Conservation (phyloP, 2,329 filamentous ascomycete genomes). For the Bipolaris sorokiniana region DNA sequence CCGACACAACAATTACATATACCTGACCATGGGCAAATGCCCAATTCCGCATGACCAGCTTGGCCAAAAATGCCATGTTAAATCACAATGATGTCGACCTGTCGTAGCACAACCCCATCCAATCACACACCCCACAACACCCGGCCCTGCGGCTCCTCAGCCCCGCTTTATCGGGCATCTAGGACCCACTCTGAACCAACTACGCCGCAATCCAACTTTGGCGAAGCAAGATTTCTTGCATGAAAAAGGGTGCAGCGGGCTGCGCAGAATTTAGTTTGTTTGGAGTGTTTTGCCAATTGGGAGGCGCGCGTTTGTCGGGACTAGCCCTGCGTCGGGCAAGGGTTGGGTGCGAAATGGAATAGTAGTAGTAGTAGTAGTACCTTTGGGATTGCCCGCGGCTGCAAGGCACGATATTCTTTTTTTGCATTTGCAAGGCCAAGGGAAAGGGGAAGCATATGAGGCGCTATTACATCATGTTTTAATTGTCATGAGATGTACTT, state of each 20-base stretch:
- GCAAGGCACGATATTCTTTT: conserved; percentile 15
- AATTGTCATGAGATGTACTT: conserved; percentile 4
- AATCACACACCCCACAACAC: conserved; percentile 3
- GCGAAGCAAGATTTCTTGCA: no score
- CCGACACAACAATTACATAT: not conserved
- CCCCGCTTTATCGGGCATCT: conserved; percentile 8
- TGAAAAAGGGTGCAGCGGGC: not conserved
- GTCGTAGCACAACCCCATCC: not conserved
- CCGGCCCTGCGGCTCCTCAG: conserved; percentile 1
- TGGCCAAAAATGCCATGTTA: conserved; percentile 1
- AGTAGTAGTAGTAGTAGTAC: conserved; percentile 3
- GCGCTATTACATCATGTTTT: conserved; percentile 16
- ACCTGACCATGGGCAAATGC: no score
- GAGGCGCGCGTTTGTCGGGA: not conserved
- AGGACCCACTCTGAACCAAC: not conserved
- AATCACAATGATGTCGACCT: conserved; percentile 11
- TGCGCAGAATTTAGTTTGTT: not conserved
- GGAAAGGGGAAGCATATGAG: conserved; percentile 8
- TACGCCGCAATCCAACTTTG: no score
- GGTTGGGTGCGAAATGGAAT: not conserved
- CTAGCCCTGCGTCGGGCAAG: not conserved
- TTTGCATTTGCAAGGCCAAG: conserved; percentile 6
- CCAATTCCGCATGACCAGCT: not conserved
- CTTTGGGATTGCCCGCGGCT: not conserved
- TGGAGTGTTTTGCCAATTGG: not conserved